Base-by-base conservation (phyloP, 208 protist species). In the Tritrichomonas musculus region DNA sequence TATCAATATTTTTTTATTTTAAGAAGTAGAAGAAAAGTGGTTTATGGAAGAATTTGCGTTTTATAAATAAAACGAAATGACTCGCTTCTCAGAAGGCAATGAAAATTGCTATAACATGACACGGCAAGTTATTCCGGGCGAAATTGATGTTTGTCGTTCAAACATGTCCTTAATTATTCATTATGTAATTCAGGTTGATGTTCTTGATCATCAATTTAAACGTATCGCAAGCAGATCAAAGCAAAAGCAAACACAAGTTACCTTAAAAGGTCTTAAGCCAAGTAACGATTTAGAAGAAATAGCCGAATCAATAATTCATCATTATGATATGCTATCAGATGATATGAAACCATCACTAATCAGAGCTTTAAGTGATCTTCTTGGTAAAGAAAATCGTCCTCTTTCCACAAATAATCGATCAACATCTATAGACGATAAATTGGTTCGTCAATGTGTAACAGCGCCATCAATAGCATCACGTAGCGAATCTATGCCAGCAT, bases 121-220 rank as follows among this genome's bases (percentile, higher is more conserved):
- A 8, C 2, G 73, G 9, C 73, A 84, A 44, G 9, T 53, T 1
- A 47, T 84, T 53, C 14, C 36, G 30, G 41, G 73, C 14, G 41
- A 84, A 33, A 33, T 84, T 33, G 73, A 84, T 11, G 36, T 53
- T 20, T 0, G 3, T 49, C 73, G 9, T 11, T 17, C 17, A 1
- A 17, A 11, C 1, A 33, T 1, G 1, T 49, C 73, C 5, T 53
- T 84, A 9, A 30, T 84, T 33, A 44, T 84, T 49, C 73, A 84
- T 84, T 84, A 84, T 53, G 17, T 25, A 30, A 53, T 84, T 53
- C 73, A 84, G 53, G 73, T 84, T 25, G 73, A 84, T 53, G 73
- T 84, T 49, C 36, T 84, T 27, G 73, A 84, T 53, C 36, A 11
- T n/a, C 3, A 84, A 33, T 84, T 17, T 44, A 84, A 84, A 53